These are phyloP conservation scores for Aspergillus ellipticus DNA, from an alignment of 495 filamentous ascomycete genomes.

Conservation along the genomic window DNA sequence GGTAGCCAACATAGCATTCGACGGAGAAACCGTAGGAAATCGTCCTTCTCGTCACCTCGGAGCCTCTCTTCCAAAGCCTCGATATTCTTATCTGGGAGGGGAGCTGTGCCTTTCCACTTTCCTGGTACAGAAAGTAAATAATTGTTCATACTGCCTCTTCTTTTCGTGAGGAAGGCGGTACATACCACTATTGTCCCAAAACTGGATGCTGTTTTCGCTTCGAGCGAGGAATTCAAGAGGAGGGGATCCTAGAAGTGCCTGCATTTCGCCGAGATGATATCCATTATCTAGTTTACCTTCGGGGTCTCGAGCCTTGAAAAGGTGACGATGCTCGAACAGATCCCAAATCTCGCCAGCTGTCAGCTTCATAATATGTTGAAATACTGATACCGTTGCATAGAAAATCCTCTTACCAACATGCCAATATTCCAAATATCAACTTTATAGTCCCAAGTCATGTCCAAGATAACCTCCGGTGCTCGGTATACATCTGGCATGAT, in stretches of 20 bases:
- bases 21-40: conserved; percentile 37
- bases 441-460: conserved; percentile 34
- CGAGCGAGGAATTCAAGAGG: conserved; percentile 30
- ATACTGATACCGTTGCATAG: neutral
- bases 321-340: conserved; percentile 34
- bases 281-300: conserved; percentile 31
- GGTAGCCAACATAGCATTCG: conserved; percentile 44
- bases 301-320: conserved; percentile 37
- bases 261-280: conserved; percentile 38
- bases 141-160: neutral
- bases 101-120: conserved; percentile 20
- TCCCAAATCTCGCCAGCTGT: conserved; percentile 38
- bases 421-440: conserved; percentile 45
- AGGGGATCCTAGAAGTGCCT: conserved; percentile 37
- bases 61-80: conserved; percentile 17
- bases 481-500: conserved; percentile 36
- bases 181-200: conserved; percentile 16
- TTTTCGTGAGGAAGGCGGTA: neutral
- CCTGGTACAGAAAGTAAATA: conserved; percentile 3
- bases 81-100: conserved; percentile 10
- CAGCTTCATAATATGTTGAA: conserved; percentile 8
- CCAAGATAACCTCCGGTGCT: conserved; percentile 39
- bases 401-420: conserved; percentile 34
- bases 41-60: conserved; percentile 26
- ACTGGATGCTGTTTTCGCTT: conserved; percentile 22